These are phyloP conservation scores for Fusarium sp. DNA, from an alignment of 2,329 filamentous ascomycete species.

Conservation along the genomic window DNA sequence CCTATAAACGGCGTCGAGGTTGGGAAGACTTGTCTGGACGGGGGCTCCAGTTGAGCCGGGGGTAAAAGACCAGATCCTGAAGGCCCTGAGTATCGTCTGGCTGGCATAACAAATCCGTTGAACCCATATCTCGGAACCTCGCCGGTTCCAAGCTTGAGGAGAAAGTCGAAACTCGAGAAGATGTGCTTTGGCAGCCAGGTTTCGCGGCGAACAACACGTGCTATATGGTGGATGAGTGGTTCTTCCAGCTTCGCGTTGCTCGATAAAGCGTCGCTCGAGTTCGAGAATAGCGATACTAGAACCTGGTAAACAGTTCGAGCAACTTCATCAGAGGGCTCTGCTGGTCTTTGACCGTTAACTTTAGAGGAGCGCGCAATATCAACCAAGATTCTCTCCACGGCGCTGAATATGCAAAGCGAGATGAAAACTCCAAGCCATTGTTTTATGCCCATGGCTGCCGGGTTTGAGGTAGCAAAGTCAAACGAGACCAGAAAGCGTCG, in stretches of 20 bases:
- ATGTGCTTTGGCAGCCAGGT: slow-evolving; percentile 62
- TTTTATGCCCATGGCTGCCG: slow-evolving; percentile 54
- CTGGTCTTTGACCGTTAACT: slow-evolving; percentile 18
- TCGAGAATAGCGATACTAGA: slow-evolving; percentile 62
- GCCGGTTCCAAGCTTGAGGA: slow-evolving; percentile 61
- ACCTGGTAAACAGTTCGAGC: slow-evolving; percentile 65
- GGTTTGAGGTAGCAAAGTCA: slow-evolving; percentile 58
- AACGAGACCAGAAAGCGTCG: slow-evolving; percentile 65
- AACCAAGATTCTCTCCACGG: slow-evolving; percentile 63
- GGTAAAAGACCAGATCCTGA: slow-evolving; percentile 21
- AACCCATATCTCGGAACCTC: slow-evolving; percentile 51
- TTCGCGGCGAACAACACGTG: slow-evolving; percentile 60
- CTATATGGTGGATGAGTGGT: slow-evolving; percentile 56
- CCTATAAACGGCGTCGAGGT: slow-evolving; percentile 20
- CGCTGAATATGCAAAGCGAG: slow-evolving; percentile 69
- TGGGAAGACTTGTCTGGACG: slow-evolving; percentile 23
- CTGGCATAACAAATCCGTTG: slow-evolving; percentile 50
- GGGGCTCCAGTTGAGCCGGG: slow-evolving; percentile 19
- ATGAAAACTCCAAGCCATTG: slow-evolving; percentile 65
- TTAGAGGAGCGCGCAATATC: slow-evolving; percentile 52
- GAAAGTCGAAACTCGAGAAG: slow-evolving; percentile 61
- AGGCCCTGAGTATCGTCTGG: slow-evolving; percentile 14
- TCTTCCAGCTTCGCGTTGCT: slow-evolving; percentile 58
- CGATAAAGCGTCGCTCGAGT: slow-evolving; percentile 57
- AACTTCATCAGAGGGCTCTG: slow-evolving; percentile 37